phyloP scores from a whole-genome alignment of 768 basidiomycete species.

The Amanita pseudoporphyria region DNA sequence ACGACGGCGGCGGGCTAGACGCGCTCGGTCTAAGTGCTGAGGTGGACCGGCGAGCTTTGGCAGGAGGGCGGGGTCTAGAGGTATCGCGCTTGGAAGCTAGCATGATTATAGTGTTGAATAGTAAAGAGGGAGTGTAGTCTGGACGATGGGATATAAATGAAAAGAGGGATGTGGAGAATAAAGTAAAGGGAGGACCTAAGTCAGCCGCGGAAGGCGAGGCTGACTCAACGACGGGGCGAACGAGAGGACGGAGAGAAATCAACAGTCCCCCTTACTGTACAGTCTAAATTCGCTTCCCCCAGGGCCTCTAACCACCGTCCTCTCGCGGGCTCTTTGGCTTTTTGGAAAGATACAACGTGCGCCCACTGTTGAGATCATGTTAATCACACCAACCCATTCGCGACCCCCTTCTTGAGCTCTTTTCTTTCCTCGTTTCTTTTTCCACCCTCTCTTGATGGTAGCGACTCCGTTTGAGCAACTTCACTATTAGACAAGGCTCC shows the following conservation, averaged over 20 bases:
- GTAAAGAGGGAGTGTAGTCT: conserved; percentile 5
- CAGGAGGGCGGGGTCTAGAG: conserved; percentile 65
- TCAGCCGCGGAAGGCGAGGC: background rate
- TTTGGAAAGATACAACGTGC: no score
- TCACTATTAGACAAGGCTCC: no score
- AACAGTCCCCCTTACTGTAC: background rate
- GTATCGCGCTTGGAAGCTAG: conserved; percentile 31
- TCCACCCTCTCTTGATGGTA: no score
- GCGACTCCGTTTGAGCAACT: no score
- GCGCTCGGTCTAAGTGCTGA: conserved; percentile 17
- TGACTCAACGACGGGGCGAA: background rate
- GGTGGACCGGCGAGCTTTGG: conserved; percentile 46
- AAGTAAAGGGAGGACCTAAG: background rate
- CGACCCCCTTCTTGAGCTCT: no score
- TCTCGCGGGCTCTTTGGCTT: no score
- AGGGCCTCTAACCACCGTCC: no score
- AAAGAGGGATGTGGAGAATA: background rate
- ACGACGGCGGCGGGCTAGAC: conserved; percentile 22
- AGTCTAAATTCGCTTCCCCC: background rate
- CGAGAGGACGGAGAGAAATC: background rate
- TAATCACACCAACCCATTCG: no score
- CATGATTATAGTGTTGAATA: conserved; percentile 15
- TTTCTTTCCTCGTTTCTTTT: no score
- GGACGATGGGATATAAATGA: conserved; percentile 6
- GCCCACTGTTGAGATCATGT: no score